Evolutionary conservation across 345 rosid species (phyloP).

Genomic region (Citrus australasica): DNA sequence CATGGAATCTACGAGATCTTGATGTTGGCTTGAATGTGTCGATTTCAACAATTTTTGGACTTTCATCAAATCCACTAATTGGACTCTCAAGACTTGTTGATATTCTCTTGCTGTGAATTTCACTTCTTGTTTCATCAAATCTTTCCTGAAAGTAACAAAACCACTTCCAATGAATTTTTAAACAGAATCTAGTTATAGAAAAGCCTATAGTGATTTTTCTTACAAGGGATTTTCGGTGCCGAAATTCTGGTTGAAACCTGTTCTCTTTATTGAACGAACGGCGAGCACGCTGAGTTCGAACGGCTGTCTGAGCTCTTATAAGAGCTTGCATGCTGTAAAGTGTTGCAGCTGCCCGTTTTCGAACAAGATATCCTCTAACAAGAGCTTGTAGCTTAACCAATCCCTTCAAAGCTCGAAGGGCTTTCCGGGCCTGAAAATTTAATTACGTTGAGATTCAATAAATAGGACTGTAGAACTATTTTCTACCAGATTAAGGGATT

Average conservation of each 20-base stretch:
- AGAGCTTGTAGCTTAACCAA: constrained; percentile 80
- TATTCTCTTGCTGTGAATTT: constrained; percentile 35
- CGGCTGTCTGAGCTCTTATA: constrained; percentile 57
- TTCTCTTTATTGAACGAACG: constrained; percentile 43
- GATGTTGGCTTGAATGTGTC: constrained; percentile 52
- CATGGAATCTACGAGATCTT: constrained; percentile 35
- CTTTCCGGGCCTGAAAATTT: constrained; percentile 62
- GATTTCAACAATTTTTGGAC: constrained; percentile 53
- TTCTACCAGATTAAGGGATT: not conserved
- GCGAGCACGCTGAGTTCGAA: constrained; percentile 41
- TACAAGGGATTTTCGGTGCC: constrained; percentile 43
- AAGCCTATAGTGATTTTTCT: constrained; percentile 2
- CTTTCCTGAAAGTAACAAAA: constrained; percentile 25
- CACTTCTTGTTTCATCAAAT: constrained; percentile 35
- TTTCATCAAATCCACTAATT: constrained; percentile 32
- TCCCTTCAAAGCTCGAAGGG: constrained; percentile 73
- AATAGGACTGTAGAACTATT: not conserved
- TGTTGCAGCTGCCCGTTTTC: constrained; percentile 64
- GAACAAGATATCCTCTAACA: constrained; percentile 72
- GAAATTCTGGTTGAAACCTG: constrained; percentile 23
- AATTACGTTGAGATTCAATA: not conserved
- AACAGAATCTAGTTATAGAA: not conserved
- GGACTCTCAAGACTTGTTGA: constrained; percentile 14
- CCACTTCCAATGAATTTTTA: not conserved
- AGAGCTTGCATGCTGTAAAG: constrained; percentile 67